Conservation (phyloP, 257 asterid genomes). For the Salvia splendens region DNA sequence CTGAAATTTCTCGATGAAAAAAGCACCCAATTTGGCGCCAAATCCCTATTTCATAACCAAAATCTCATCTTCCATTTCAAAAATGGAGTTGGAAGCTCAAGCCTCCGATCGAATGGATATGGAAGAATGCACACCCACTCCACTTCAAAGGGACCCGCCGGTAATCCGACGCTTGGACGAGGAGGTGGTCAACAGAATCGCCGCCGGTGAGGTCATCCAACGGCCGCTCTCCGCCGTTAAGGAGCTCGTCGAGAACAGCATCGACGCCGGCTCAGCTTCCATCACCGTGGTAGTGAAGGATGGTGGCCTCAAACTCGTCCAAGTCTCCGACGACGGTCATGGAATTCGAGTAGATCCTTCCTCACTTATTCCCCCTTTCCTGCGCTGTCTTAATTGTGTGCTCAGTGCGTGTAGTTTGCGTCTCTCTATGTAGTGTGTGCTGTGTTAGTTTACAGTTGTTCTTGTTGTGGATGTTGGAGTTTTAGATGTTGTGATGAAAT, state of each 20-base stretch:
- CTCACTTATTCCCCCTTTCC: neutral
- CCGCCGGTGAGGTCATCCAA: constrained; percentile 96
- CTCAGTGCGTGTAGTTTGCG: neutral
- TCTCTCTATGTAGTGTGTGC: neutral
- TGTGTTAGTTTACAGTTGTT: neutral
- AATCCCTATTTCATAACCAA: constrained; percentile 27
- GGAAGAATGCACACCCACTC: constrained; percentile 35
- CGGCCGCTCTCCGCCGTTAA: constrained; percentile 95
- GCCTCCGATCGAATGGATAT: constrained; percentile 35
- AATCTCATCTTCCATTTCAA: neutral
- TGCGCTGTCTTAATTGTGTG: constrained; percentile 5
- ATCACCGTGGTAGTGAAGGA: constrained; percentile 78
- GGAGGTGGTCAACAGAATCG: constrained; percentile 87
- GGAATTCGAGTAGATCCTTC: constrained; percentile 67
- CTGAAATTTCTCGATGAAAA: too few relatives aligned
- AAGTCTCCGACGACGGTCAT: constrained; percentile 95
- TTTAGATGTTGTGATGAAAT: constrained; percentile 3
- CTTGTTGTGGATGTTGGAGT: neutral
- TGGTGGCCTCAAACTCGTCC: constrained; percentile 93
- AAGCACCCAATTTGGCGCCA: constrained; percentile 37
- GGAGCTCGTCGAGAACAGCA: constrained; percentile 93
- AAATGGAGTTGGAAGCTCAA: constrained; percentile 43
- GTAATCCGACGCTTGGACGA: constrained; percentile 75
- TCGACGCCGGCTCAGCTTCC: constrained; percentile 79
- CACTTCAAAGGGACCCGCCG: constrained; percentile 58